Percentiles rank a stretch among this genome's conserved stretches.
These are phyloP conservation scores for Hymenoscyphus occultus DNA, from an alignment of 2,329 filamentous ascomycete species.

Conservation along the genomic window DNA sequence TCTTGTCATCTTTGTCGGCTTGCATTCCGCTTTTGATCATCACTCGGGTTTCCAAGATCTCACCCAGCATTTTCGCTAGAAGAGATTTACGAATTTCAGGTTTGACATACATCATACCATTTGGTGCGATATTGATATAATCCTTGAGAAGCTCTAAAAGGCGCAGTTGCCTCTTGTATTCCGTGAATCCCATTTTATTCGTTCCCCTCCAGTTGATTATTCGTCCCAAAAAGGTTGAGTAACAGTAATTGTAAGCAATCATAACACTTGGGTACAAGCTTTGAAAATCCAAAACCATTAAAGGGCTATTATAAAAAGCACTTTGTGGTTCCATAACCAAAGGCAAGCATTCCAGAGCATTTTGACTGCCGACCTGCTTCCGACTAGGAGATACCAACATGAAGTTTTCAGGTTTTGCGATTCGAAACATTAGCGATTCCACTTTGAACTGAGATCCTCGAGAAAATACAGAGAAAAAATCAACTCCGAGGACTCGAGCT, in stretches of 20 bases:
- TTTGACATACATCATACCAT: constrained; percentile 94
- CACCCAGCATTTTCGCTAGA: constrained; percentile 91
- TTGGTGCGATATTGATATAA: constrained; percentile 87
- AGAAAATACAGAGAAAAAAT: constrained; percentile 95
- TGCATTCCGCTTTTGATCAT: constrained; percentile 99
- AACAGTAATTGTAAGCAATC: constrained; percentile 99
- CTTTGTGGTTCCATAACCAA: constrained; percentile 98
- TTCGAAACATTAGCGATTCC: constrained; percentile 97
- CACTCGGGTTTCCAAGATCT: constrained; percentile 91
- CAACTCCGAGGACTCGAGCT: constrained; percentile 84
- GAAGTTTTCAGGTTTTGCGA: constrained; percentile 95
- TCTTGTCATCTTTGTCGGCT: constrained; percentile 81
- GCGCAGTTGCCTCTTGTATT: constrained; percentile 75
- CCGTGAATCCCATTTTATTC: constrained; percentile 91
- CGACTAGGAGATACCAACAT: constrained; percentile 84
- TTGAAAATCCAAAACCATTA: constrained; percentile 93
- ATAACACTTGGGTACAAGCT: constrained; percentile 95
- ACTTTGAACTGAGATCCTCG: constrained; percentile 98
- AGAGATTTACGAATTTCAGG: constrained; percentile 83
- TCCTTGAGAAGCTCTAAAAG: constrained; percentile 77
- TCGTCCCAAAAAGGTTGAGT: constrained; percentile 90
- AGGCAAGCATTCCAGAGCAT: constrained; percentile 89
- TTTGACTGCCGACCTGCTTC: constrained; percentile 90
- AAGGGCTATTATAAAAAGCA: constrained; percentile 84
- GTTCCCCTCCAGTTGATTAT: constrained; percentile 83